phyloP scores from a whole-genome alignment of 306 rosid species.

The Notholithocarpus densiflorus region DNA sequence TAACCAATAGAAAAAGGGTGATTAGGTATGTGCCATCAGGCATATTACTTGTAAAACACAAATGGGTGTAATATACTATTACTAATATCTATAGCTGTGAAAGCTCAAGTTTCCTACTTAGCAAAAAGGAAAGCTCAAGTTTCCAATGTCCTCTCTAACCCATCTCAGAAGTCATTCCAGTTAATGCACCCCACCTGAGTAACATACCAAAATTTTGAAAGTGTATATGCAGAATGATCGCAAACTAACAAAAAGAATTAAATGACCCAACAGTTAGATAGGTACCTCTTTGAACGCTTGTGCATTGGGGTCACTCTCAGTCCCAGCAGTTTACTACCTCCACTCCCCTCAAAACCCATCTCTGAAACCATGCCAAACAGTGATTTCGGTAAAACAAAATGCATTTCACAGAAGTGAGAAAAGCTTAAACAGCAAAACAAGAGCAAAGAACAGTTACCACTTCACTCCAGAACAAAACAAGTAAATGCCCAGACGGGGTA shows the following conservation, averaged over 20 bases:
- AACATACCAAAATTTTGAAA: constrained; percentile 13
- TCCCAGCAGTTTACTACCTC: constrained; percentile 47
- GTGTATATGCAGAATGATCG: constrained; percentile 12
- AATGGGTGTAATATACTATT: not conserved
- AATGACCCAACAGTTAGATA: constrained; percentile 20
- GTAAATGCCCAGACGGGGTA: constrained; percentile 23
- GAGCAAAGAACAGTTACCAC: constrained; percentile 27
- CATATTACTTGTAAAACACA: constrained; percentile 1
- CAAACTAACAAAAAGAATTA: constrained; percentile 29
- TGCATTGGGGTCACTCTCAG: constrained; percentile 54
- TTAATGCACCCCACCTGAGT: constrained; percentile 7
- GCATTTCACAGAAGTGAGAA: constrained; percentile 12
- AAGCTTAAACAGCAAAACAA: constrained; percentile 17
- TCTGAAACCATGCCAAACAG: constrained; percentile 40
- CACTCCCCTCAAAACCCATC: constrained; percentile 51
- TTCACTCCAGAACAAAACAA: constrained; percentile 38
- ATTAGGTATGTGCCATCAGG: constrained; percentile 1
- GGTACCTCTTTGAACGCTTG: constrained; percentile 80
- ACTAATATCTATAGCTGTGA: constrained; percentile 14
- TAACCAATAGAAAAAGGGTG: constrained; percentile 7
- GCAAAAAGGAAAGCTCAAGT: constrained; percentile 23
- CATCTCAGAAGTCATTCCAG: constrained; percentile 25
- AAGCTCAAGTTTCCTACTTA: constrained; percentile 27
- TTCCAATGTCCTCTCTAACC: constrained; percentile 22
- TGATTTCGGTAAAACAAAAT: not conserved